These are phyloP conservation scores for Davidsoniella eucalypti DNA, from an alignment of 2,329 filamentous ascomycete species.

Conservation along the genomic window DNA sequence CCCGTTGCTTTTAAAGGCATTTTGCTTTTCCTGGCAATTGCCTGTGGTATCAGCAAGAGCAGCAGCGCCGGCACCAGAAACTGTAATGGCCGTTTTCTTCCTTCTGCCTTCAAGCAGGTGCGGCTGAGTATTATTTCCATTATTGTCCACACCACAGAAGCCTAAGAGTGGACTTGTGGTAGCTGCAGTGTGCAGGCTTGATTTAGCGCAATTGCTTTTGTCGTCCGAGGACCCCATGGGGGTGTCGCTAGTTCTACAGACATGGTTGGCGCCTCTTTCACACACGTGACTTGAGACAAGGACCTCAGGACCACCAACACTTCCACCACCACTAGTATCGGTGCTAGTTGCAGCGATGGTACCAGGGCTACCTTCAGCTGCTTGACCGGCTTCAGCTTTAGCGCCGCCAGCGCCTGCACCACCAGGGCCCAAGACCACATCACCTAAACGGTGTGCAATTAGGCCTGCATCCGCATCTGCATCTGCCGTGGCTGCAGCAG, in stretches of 20 bases:
- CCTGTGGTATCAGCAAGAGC: not conserved
- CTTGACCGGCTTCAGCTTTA: constrained; percentile 3
- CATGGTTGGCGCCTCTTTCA: not conserved
- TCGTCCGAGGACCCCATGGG: not conserved
- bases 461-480: not conserved
- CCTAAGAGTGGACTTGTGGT: too few species aligned
- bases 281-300: too few species aligned
- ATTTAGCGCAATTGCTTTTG: too few species aligned
- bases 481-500: not conserved
- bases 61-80: not conserved
- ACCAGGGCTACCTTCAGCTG: not conserved
- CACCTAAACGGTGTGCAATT: constrained; percentile 7
- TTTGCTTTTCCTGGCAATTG: not conserved
- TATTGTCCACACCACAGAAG: too few species aligned
- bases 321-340: not conserved
- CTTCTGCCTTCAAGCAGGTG: too few species aligned
- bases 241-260: not conserved
- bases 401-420: not conserved
- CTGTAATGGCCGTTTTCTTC: too few species aligned
- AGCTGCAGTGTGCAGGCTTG: too few species aligned
- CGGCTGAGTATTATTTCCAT: too few species aligned
- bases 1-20: constrained; percentile 11
- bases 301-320: not conserved
- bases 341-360: not conserved
- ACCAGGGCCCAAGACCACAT: constrained; percentile 1